Percentiles rank a stretch among this genome's conserved stretches.
These are phyloP conservation scores for Gossypium sturtianum DNA, from an alignment of 345 rosid species.

Conservation along the genomic window DNA sequence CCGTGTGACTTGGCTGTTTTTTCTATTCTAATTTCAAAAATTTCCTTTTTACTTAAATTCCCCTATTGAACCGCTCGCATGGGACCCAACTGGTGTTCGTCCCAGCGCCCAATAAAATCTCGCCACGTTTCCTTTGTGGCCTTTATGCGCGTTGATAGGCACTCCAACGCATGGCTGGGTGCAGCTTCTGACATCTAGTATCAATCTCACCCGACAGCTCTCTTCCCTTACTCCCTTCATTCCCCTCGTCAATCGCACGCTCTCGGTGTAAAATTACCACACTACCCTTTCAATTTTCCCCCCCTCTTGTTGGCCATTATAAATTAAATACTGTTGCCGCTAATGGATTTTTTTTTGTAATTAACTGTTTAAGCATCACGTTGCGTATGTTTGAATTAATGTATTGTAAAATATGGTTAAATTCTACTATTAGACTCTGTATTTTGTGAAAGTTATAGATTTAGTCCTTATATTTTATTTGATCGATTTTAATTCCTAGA, in stretches of 20 bases:
- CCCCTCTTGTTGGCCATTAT: too few relatives aligned
- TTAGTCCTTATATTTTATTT: too few relatives aligned
- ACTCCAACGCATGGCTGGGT: neutral
- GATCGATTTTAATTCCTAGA: too few relatives aligned
- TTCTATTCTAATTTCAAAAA: neutral
- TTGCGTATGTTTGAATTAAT: too few relatives aligned
- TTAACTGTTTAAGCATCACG: too few relatives aligned
- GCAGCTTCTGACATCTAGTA: constrained; percentile 20
- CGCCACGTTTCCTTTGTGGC: constrained; percentile 13
- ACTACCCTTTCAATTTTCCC: too few relatives aligned
- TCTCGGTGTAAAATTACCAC: neutral
- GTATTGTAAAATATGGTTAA: too few relatives aligned
- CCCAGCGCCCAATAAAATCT: neutral
- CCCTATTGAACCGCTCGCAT: constrained; percentile 32
- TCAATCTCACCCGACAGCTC: constrained; percentile 24
- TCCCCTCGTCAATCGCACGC: constrained; percentile 1
- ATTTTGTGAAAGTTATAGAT: too few relatives aligned
- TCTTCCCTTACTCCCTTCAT: neutral
- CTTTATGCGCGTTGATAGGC: constrained; percentile 4
- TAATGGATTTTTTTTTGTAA: neutral
- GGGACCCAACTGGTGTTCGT: constrained; percentile 9
- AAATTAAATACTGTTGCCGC: neutral
- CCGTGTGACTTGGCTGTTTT: constrained; percentile 29
- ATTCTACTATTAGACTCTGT: too few relatives aligned
- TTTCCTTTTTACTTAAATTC: neutral